phyloP scores from a whole-genome alignment of 148 eudicot species.

The Drosera capensis region DNA sequence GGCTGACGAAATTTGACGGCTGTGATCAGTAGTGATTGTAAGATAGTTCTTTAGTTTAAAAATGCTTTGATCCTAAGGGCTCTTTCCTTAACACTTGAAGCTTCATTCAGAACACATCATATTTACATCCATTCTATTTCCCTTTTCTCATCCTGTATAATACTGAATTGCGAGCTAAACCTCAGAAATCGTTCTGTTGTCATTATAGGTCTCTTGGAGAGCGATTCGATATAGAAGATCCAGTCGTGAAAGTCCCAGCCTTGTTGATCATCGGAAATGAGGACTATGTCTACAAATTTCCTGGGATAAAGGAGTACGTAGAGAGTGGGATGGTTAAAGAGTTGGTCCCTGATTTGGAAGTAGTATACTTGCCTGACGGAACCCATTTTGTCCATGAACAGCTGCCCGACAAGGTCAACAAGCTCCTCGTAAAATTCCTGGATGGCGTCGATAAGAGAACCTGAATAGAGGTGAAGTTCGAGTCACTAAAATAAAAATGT shows the following conservation, averaged over 20 bases:
- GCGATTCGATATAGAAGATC: slow-evolving; percentile 13
- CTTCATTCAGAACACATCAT: not conserved
- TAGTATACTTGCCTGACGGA: slow-evolving; percentile 26
- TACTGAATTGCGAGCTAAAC: too few species aligned
- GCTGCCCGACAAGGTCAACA: slow-evolving; percentile 28
- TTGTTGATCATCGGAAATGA: slow-evolving; percentile 11
- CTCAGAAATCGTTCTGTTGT: not conserved
- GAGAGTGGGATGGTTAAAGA: slow-evolving; percentile 14
- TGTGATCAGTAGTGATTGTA: too few species aligned
- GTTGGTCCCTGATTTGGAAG: slow-evolving; percentile 16
- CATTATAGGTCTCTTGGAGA: slow-evolving; percentile 9
- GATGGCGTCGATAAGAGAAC: too few species aligned
- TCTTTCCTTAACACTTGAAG: not conserved
- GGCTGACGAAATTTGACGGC: too few species aligned
- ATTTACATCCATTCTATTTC: not conserved
- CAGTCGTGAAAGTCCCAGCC: slow-evolving; percentile 8
- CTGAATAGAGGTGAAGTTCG: too few species aligned
- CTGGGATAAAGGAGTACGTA: slow-evolving; percentile 22
- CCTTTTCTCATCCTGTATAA: not conserved
- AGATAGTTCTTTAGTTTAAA: too few species aligned
- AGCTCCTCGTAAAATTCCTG: slow-evolving; percentile 19
- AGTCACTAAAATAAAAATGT: too few species aligned
- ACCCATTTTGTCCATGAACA: slow-evolving; percentile 45
- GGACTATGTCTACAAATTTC: slow-evolving; percentile 25
- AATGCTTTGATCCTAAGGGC: not conserved